Base-by-base conservation (phyloP, 129 eudicot species). In the Arctium lappa region DNA sequence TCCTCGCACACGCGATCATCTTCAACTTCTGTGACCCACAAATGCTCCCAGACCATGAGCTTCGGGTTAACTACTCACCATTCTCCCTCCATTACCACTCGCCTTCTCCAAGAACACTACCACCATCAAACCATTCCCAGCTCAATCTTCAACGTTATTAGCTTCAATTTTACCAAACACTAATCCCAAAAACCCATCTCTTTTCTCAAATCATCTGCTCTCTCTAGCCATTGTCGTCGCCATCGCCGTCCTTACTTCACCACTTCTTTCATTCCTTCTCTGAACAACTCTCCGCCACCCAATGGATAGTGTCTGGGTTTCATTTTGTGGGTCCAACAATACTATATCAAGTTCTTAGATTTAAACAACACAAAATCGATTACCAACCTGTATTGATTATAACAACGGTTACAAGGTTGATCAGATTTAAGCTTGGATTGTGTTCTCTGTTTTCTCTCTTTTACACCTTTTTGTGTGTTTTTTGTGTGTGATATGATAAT, bases 211-310 rank as follows among this genome's bases (percentile, higher is more conserved):
- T 12, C 27, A 22, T 22, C 27, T 22, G 27, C 27, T 22, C 27
- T 22, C 27, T 22, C 27, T 22, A 22, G 27, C 78, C 69, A 77
- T 94, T 22, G 27, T 22, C 27, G 27, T 22, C 70, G 91, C 97
- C 60, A 66, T 90, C 48, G 74, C 88, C 73, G 77, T 93, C 44
- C 46, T 90, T 12, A 85, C 89, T 70, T 79, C 94, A 50, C 95
- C 97, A 42, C 79, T 89, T 13, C 88, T 91, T 1, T 33, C 81
- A 78, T 94, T 81, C 98, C 98, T 31, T 89, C 91, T 12, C 33
- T 87, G 40, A 87, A 75, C 73, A 78, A 77, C 37, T 73, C 82
- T 22, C 83, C 89, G 3, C 87, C 91, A 2, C 44, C 86, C 34
- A 73, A 53, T 27, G 27, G 27, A 22, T 22, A 22, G 27, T 22